Conservation (phyloP, 768 basidiomycete genomes). For the Serendipita sp. region DNA sequence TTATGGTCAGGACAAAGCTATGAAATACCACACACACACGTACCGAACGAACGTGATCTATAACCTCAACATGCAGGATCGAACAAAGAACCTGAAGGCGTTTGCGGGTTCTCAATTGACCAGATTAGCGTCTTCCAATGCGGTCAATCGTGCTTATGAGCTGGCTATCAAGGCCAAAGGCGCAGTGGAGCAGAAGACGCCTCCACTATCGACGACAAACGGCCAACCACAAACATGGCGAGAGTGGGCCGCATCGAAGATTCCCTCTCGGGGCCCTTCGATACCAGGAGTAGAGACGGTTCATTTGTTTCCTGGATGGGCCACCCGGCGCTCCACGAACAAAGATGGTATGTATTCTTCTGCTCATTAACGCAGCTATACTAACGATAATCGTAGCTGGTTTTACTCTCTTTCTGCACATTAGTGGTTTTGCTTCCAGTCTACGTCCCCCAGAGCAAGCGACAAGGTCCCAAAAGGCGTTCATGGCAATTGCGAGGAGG, state of each 20-base stretch:
- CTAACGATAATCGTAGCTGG: not conserved
- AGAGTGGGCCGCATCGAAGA: constrained; percentile 48
- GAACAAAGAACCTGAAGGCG: not conserved
- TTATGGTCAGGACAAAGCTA: no score
- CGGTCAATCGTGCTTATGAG: not conserved
- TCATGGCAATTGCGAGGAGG: constrained; percentile 69
- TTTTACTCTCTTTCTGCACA: not conserved
- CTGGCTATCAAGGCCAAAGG: not conserved
- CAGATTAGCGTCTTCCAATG: not conserved
- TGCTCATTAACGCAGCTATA: not conserved
- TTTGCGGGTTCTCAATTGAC: constrained; percentile 3
- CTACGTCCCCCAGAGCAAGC: constrained; percentile 41
- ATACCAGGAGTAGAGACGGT: constrained; percentile 20
- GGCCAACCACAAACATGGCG: constrained; percentile 31
- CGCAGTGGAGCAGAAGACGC: not conserved
- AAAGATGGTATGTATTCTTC: constrained; percentile 13
- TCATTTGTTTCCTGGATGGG: constrained; percentile 70
- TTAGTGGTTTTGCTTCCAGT: constrained; percentile 51
- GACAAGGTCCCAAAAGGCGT: constrained; percentile 59
- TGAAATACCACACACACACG: no score
- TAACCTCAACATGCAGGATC: not conserved
- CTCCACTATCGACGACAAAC: not conserved
- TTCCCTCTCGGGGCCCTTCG: constrained; percentile 19
- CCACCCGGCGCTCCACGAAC: constrained; percentile 20
- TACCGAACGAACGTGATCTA: no score